phyloP scores from a whole-genome alignment of 768 basidiomycete species.

The Suillus luteus region DNA sequence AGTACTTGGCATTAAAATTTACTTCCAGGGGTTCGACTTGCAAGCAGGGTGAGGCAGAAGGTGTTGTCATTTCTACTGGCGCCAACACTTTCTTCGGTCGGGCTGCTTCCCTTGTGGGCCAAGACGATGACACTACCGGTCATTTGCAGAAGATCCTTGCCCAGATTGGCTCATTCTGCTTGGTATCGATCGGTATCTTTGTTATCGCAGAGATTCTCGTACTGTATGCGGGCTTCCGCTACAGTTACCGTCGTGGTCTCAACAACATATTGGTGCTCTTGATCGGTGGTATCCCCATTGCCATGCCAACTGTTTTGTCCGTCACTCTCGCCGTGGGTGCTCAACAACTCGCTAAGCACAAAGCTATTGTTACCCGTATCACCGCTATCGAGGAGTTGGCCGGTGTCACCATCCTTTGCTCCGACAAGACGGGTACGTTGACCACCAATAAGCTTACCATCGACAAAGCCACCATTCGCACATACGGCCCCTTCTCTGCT shows the following conservation, averaged over 20 bases:
- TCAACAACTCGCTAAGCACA: slow-evolving; percentile 98
- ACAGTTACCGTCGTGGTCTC: slow-evolving; percentile 90
- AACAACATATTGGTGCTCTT: slow-evolving; percentile 97
- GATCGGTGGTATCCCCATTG: slow-evolving; percentile 99
- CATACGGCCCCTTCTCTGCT: slow-evolving; percentile 84
- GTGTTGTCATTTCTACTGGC: slow-evolving; percentile 97
- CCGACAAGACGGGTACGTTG: slow-evolving; percentile 97
- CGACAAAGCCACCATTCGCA: slow-evolving; percentile 87
- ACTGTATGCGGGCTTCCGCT: slow-evolving; percentile 90
- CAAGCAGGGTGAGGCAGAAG: slow-evolving; percentile 99
- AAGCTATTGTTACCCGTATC: slow-evolving; percentile 99
- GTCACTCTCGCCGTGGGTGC: slow-evolving; percentile 99
- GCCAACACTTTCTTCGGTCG: slow-evolving; percentile 99
- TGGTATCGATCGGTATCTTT: slow-evolving; percentile 95
- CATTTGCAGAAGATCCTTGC: slow-evolving; percentile 99
- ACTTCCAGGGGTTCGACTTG: slow-evolving; percentile 85
- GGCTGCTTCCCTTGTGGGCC: slow-evolving; percentile 95
- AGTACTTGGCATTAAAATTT: slow-evolving; percentile 10
- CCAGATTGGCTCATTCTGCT: slow-evolving; percentile 96
- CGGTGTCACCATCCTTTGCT: slow-evolving; percentile 97
- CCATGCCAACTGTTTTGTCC: slow-evolving; percentile 98
- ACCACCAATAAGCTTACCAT: slow-evolving; percentile 99
- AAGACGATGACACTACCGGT: slow-evolving; percentile 96
- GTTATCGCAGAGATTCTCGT: slow-evolving; percentile 92
- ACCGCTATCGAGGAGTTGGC: slow-evolving; percentile 98